Evolutionary conservation across 2,329 filamentous ascomycete species (phyloP).

Genomic region (Grosmannia penicillata): DNA sequence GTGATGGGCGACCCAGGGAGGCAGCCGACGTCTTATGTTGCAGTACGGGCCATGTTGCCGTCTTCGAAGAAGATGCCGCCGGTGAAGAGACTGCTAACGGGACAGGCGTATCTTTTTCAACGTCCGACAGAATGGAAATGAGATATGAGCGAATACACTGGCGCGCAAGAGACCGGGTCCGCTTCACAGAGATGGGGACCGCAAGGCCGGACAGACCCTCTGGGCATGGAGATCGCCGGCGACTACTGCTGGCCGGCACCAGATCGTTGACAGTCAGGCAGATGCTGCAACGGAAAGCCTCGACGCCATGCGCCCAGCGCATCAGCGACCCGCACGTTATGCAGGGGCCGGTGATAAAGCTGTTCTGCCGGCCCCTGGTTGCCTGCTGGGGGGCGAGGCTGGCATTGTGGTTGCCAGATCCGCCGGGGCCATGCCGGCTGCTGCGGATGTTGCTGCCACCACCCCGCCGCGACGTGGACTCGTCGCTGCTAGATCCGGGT

Average conservation of each 20-base stretch:
- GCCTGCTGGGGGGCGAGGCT: too few relatives aligned
- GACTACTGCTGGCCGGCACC: conserved; percentile 20
- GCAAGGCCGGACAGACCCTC: not conserved
- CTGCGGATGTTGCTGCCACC: too few relatives aligned
- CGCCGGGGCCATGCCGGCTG: conserved; percentile 9
- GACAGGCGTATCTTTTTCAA: conserved; percentile 2
- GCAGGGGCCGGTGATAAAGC: conserved; percentile 54
- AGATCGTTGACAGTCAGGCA: conserved; percentile 80
- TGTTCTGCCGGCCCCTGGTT: too few relatives aligned
- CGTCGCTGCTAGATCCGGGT: conserved; percentile 21
- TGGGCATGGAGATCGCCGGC: not conserved
- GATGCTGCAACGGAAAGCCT: conserved; percentile 67
- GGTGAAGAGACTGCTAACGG: not conserved
- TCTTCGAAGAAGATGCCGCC: not conserved
- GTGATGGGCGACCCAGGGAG: too few relatives aligned
- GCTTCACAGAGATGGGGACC: conserved; percentile 38
- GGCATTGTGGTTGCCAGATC: not conserved
- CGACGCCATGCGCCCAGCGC: conserved; percentile 60
- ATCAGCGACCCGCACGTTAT: conserved; percentile 76
- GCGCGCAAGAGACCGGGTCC: conserved; percentile 36
- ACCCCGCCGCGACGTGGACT: conserved; percentile 16
- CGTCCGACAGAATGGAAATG: conserved; percentile 3
- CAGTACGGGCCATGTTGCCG: too few relatives aligned
- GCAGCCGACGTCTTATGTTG: too few relatives aligned
- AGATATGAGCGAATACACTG: conserved; percentile 25